phyloP scores from a whole-genome alignment of 805 yeast genomes.

The Citeromyces nyonsensis region DNA sequence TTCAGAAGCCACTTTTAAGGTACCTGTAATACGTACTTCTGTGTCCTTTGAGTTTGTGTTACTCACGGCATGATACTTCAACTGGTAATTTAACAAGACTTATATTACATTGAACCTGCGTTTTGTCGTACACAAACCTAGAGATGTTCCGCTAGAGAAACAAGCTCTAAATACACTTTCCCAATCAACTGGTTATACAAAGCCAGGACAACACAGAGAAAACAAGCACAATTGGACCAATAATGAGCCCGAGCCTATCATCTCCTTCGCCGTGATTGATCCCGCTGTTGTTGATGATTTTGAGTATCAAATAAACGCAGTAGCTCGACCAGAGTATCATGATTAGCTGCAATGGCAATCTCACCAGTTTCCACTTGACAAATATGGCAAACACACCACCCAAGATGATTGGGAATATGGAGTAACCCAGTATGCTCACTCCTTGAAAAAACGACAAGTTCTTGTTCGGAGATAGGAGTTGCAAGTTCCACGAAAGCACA shows the following conservation, averaged over 20 bases:
- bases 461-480: constrained; percentile 32
- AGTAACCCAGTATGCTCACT: constrained; percentile 37
- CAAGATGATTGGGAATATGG: constrained; percentile 34
- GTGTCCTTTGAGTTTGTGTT: too few species aligned
- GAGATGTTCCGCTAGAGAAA: too few species aligned
- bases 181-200: constrained; percentile 25
- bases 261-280: constrained; percentile 29
- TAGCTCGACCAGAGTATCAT: constrained; percentile 35
- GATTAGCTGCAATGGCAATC: constrained; percentile 22
- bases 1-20: too few species aligned
- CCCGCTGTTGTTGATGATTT: constrained; percentile 22
- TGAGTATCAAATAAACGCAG: constrained; percentile 33
- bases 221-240: constrained; percentile 37
- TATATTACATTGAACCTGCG: too few species aligned
- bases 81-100: too few species aligned
- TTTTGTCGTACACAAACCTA: too few species aligned
- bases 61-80: too few species aligned
- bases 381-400: constrained; percentile 30
- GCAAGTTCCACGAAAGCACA: constrained; percentile 34
- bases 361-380: constrained; percentile 22
- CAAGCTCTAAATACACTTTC: too few species aligned
- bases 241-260: constrained; percentile 33
- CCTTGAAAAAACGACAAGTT: constrained; percentile 37
- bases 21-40: too few species aligned
- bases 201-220: constrained; percentile 39